phyloP scores from a whole-genome alignment of 225 moss, liverwort and hornwort species.

The Antitrichia curtipendula region DNA sequence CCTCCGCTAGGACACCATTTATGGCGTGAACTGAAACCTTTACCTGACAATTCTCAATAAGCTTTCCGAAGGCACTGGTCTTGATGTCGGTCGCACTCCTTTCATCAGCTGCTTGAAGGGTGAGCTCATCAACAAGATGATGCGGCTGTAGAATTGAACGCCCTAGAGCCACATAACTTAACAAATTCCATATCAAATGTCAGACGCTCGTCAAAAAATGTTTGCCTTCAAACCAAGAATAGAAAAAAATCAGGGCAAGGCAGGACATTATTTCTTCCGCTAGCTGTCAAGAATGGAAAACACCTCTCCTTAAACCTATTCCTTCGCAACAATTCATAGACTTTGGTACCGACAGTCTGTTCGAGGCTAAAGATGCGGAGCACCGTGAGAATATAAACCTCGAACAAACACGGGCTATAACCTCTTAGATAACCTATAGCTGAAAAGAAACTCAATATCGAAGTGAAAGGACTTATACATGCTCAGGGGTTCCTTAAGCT shows the following conservation, averaged over 20 bases:
- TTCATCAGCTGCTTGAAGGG: not conserved
- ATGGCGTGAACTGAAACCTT: not conserved
- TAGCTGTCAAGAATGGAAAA: not conserved
- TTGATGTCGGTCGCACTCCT: not conserved
- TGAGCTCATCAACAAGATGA: slow-evolving; percentile 37
- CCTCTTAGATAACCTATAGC: not conserved
- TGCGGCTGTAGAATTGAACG: slow-evolving; percentile 52
- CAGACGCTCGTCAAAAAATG: not conserved
- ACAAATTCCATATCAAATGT: not conserved
- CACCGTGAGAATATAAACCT: not conserved
- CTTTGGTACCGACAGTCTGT: not conserved
- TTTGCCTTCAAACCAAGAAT: not conserved
- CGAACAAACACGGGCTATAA: not conserved
- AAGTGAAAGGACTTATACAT: not conserved
- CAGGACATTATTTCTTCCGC: not conserved
- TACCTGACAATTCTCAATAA: slow-evolving; percentile 53
- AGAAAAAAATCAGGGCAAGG: not conserved
- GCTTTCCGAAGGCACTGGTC: slow-evolving; percentile 33
- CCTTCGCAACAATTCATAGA: not conserved
- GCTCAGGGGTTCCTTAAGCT: not conserved
- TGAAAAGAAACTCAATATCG: not conserved
- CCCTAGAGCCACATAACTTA: slow-evolving; percentile 45
- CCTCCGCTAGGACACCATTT: not conserved
- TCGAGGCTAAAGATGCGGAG: not conserved
- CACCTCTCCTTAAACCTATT: not conserved